Percentiles rank a stretch among this genome's conserved stretches.
phyloP scores from a whole-genome alignment of 805 yeast genomes.

The Danielia reshetovae region DNA sequence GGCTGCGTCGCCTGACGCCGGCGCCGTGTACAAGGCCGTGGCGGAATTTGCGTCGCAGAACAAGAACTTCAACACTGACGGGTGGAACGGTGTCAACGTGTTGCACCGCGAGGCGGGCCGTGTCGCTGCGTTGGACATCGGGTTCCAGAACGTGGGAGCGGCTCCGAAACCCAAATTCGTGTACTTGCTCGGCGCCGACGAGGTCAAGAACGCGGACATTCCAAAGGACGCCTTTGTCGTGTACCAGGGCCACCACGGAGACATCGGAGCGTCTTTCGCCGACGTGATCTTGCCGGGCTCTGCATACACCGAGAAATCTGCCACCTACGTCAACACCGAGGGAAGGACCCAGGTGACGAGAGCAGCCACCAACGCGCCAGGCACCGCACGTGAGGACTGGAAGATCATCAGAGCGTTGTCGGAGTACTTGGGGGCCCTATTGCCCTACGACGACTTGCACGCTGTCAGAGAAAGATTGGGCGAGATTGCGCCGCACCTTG shows the following conservation, averaged over 20 bases:
- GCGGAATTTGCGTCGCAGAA: constrained; percentile 57
- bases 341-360: constrained; percentile 83
- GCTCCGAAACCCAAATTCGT: constrained; percentile 63
- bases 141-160: constrained; percentile 55
- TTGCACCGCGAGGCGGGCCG: constrained; percentile 86
- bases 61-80: constrained; percentile 57
- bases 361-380: constrained; percentile 86
- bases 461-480: constrained; percentile 66
- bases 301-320: constrained; percentile 84
- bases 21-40: constrained; percentile 54
- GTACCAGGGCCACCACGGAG: constrained; percentile 92
- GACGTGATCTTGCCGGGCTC: constrained; percentile 85
- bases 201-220: constrained; percentile 60
- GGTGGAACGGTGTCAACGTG: constrained; percentile 79
- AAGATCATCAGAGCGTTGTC: constrained; percentile 77
- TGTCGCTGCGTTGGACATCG: constrained; percentile 81
- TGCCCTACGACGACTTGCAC: constrained; percentile 73
- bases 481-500: constrained; percentile 77
- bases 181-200: constrained; percentile 83
- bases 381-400: constrained; percentile 91
- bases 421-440: constrained; percentile 65
- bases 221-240: constrained; percentile 85
- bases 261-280: constrained; percentile 80
- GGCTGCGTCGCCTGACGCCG: constrained; percentile 61
- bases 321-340: constrained; percentile 84